Evolutionary conservation across 495 filamentous ascomycete genomes (phyloP).

Genomic region (Penicillium odoratum): DNA sequence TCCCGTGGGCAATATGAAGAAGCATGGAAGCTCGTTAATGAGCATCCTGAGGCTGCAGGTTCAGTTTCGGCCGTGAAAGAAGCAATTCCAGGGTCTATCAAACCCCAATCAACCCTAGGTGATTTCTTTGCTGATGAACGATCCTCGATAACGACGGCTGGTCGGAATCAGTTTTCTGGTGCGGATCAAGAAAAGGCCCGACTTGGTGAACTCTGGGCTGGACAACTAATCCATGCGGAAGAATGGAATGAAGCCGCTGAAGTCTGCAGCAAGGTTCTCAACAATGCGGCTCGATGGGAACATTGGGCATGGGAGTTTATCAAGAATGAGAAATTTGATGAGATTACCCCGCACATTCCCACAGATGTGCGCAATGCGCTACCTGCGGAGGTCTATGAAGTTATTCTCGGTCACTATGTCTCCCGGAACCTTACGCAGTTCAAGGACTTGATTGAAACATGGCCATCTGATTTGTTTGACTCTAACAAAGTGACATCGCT

Average conservation of each 20-base stretch:
- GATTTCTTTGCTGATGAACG: conserved; percentile 79
- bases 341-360: conserved; percentile 84
- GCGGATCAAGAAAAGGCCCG: conserved; percentile 87
- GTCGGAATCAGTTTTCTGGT: conserved; percentile 50
- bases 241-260: conserved; percentile 78
- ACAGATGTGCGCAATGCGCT: conserved; percentile 73
- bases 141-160: conserved; percentile 56
- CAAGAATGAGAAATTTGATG: conserved; percentile 77
- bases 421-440: conserved; percentile 65
- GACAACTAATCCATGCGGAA: conserved; percentile 69
- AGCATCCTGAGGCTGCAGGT: conserved; percentile 63
- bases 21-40: conserved; percentile 84
- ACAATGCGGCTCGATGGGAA: conserved; percentile 82
- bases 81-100: conserved; percentile 55
- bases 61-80: conserved; percentile 46
- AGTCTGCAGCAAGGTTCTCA: conserved; percentile 76
- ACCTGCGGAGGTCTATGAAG: conserved; percentile 81
- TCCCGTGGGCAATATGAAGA: conserved; percentile 75
- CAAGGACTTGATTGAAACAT: conserved; percentile 75
- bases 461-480: conserved; percentile 84
- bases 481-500: conserved; percentile 64
- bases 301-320: conserved; percentile 92
- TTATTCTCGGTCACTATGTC: conserved; percentile 83
- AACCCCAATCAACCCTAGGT: conserved; percentile 56
- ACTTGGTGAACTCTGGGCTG: conserved; percentile 90